Conservation (phyloP, 352 stramenopile genomes). For the Phytophthora lateralis region DNA sequence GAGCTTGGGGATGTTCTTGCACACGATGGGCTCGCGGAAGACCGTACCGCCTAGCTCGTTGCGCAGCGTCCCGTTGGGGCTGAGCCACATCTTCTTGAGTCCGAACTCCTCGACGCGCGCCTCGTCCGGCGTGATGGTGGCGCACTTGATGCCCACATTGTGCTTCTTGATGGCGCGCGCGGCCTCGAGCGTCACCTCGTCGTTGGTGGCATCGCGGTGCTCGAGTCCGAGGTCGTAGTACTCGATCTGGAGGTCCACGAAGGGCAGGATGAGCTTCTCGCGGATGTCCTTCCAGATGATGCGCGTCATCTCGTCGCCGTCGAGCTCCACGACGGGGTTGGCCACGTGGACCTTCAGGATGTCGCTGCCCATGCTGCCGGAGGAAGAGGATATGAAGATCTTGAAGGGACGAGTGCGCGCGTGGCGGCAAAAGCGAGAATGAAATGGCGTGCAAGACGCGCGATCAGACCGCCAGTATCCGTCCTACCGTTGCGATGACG, state of each 20-base stretch:
- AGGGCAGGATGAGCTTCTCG: conserved; percentile 80
- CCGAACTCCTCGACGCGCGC: conserved; percentile 81
- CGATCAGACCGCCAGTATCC: conserved; percentile 19
- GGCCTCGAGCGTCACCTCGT: conserved; percentile 82
- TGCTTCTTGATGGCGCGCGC: conserved; percentile 78
- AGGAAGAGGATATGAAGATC: not conserved
- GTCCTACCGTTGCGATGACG: conserved; percentile 21
- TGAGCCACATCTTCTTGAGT: conserved; percentile 88
- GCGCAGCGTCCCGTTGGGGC: conserved; percentile 86
- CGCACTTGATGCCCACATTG: conserved; percentile 90
- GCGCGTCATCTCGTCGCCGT: conserved; percentile 89
- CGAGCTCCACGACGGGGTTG: conserved; percentile 86
- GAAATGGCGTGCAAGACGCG: conserved; percentile 9
- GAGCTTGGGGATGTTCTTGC: conserved; percentile 85
- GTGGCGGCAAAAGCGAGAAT: conserved; percentile 24
- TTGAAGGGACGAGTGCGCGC: not conserved
- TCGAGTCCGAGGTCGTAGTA: conserved; percentile 86
- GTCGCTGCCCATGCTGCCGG: conserved; percentile 21
- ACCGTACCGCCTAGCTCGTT: conserved; percentile 88
- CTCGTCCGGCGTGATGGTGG: conserved; percentile 90
- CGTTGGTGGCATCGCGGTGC: conserved; percentile 83
- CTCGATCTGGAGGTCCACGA: conserved; percentile 85
- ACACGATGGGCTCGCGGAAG: conserved; percentile 90
- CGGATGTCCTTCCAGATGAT: conserved; percentile 73
- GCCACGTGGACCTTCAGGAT: conserved; percentile 76